Percentiles rank a stretch among this genome's conserved stretches.
phyloP scores from a whole-genome alignment of 495 filamentous ascomycete genomes.

The Astrocystis sublimbata region DNA sequence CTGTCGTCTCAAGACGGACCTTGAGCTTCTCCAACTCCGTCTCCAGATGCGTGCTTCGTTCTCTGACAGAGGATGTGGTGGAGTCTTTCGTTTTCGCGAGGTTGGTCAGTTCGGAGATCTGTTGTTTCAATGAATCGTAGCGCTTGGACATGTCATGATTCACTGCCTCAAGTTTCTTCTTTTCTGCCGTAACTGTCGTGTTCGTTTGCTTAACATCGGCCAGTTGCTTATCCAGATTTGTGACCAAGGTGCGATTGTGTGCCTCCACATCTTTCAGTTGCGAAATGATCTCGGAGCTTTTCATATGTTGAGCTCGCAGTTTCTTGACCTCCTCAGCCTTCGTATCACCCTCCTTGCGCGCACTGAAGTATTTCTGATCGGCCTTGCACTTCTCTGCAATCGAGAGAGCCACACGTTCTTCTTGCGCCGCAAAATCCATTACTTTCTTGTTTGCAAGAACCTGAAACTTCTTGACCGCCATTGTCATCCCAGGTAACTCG shows the following conservation, averaged over 20 bases:
- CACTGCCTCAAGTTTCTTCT: slow-evolving; percentile 69
- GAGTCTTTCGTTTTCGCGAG: slow-evolving; percentile 73
- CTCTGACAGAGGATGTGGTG: slow-evolving; percentile 58
- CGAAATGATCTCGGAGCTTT: slow-evolving; percentile 89
- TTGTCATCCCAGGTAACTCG: slow-evolving; percentile 83
- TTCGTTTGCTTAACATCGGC: slow-evolving; percentile 77
- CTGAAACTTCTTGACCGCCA: slow-evolving; percentile 82
- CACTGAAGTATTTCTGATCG: slow-evolving; percentile 95
- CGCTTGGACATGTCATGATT: slow-evolving; percentile 65
- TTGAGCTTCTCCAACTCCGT: slow-evolving; percentile 71
- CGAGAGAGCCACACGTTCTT: slow-evolving; percentile 74
- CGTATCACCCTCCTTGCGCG: slow-evolving; percentile 89
- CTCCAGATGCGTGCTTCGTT: slow-evolving; percentile 61
- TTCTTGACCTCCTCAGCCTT: slow-evolving; percentile 74
- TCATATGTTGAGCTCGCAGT: slow-evolving; percentile 76
- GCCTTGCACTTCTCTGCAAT: slow-evolving; percentile 91
- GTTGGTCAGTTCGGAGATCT: slow-evolving; percentile 73
- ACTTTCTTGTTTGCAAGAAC: slow-evolving; percentile 84
- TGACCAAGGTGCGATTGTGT: slow-evolving; percentile 59
- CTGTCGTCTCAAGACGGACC: slow-evolving; percentile 68
- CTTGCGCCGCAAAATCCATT: slow-evolving; percentile 67
- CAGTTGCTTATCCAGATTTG: slow-evolving; percentile 86
- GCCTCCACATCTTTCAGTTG: slow-evolving; percentile 88
- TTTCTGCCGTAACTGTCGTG: slow-evolving; percentile 62
- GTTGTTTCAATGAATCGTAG: slow-evolving; percentile 70